phyloP scores from a whole-genome alignment of 106 monocot species.

The Dendrobium officinale region DNA sequence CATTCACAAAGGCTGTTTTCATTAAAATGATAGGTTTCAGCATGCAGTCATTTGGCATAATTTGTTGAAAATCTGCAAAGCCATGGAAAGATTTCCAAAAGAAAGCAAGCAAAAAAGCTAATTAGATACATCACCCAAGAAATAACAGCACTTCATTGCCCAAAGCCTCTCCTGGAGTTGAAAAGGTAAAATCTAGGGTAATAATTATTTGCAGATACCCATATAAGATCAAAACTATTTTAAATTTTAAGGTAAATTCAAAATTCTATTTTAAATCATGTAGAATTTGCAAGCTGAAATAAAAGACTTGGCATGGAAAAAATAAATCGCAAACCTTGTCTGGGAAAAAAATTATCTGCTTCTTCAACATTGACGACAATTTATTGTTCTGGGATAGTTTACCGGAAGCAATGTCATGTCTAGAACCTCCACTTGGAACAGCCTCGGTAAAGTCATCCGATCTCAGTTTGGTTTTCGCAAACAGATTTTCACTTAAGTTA shows the following conservation, averaged over 20 bases:
- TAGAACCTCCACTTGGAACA: conserved; percentile 15
- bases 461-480: conserved; percentile 30
- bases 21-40: no score
- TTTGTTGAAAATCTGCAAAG: no score
- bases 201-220: neutral
- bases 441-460: conserved; percentile 16
- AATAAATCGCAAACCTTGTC: conserved; percentile 73
- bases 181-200: neutral
- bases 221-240: neutral
- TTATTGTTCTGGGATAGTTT: conserved; percentile 38
- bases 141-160: no score
- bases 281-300: neutral
- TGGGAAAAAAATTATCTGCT: conserved; percentile 48
- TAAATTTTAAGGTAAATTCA: neutral
- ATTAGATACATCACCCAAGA: no score
- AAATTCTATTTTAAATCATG: neutral
- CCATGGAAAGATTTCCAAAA: no score
- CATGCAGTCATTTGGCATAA: no score
- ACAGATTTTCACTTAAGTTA: conserved; percentile 59
- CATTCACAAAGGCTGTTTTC: no score
- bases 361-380: conserved; percentile 37
- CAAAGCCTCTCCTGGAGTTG: neutral
- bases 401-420: conserved; percentile 17
- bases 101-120: no score
- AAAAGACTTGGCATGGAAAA: neutral